Evolutionary conservation across 805 yeast species (phyloP), one percentile per base, ranked within the genome.

Genomic region (Kuraishia borneana): DNA sequence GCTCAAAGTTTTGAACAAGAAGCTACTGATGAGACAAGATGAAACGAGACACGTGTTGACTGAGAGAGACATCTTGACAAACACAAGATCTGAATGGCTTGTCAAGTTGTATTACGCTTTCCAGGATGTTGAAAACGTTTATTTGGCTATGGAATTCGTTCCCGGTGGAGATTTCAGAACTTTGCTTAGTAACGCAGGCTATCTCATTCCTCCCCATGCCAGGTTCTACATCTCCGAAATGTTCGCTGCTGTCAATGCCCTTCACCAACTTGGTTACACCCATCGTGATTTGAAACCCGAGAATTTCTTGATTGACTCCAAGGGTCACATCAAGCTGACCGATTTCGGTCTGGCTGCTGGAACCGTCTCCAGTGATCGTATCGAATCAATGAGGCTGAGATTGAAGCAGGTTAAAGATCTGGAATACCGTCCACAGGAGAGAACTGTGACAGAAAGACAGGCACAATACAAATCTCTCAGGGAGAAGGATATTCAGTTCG

Each of bases 151-250:
- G 99, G 98, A 92, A 55, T 92, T 83, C 56, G 98, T 92, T n/a
- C 96, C 99, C 6, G 99, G 99, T 39, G 99, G 99, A 35, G 99
- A 92, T 54, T 92, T 84, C 63, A 77, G 99, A 52, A 92, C 98
- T 1, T 61, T 92, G 39, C 70, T 92, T 43, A 88, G 87, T 56
- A 89, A 88, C 54, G 89, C 97, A 5, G 95, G 95, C 23, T 83
- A 82, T 38, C 63, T 92, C 45, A 83, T 84, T 40, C 95, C 97
- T 2, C 87, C 94, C 3, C 98, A 92, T 52, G 94, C 97, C 1
- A 72, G 97, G 39, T 92, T 92, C 60, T 92, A 92, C 54, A 73
- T 92, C 43, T 76, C 89, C 41, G 97, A 92, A 58, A 92, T 92
- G 99, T 89, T 92, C 58, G 78, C 87, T 31, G 83, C 97, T 1